Evolutionary conservation across 2,329 filamentous ascomycete genomes (phyloP).

Genomic region (Xylariaceae sp.): DNA sequence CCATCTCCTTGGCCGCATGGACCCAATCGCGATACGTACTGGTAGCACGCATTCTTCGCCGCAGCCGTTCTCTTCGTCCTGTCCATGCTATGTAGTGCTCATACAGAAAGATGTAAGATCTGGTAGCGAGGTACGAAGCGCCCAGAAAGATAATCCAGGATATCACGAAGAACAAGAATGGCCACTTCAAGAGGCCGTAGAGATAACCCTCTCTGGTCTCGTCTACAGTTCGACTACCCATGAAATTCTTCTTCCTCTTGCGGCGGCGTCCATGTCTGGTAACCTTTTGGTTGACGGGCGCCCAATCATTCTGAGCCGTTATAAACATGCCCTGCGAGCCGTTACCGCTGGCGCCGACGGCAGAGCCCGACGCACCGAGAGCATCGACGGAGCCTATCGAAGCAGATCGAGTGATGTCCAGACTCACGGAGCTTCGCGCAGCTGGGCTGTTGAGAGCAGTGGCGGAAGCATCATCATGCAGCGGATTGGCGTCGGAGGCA

Average conservation of each 20-base stretch:
- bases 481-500: slow-evolving; percentile 66
- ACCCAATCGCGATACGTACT: slow-evolving; percentile 83
- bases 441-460: slow-evolving; percentile 38
- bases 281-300: slow-evolving; percentile 75
- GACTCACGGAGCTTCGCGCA: slow-evolving; percentile 40
- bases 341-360: slow-evolving; percentile 32
- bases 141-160: slow-evolving; percentile 77
- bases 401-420: slow-evolving; percentile 40
- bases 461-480: slow-evolving; percentile 49
- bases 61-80: slow-evolving; percentile 69
- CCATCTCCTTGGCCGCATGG: slow-evolving; percentile 71
- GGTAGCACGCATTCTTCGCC: slow-evolving; percentile 68
- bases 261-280: slow-evolving; percentile 41
- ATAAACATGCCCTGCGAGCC: slow-evolving; percentile 57
- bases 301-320: slow-evolving; percentile 93
- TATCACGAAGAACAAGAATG: slow-evolving; percentile 75
- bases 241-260: slow-evolving; percentile 37
- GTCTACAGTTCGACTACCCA: slow-evolving; percentile 68
- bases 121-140: slow-evolving; percentile 72
- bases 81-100: slow-evolving; percentile 91
- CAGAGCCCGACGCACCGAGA: slow-evolving; percentile 28
- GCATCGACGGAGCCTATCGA: slow-evolving; percentile 40
- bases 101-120: slow-evolving; percentile 88
- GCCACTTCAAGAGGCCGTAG: slow-evolving; percentile 89
- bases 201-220: slow-evolving; percentile 93